Evolutionary conservation across 495 filamentous ascomycete species (phyloP).

Genomic region (Lophiostoma macrostomum): DNA sequence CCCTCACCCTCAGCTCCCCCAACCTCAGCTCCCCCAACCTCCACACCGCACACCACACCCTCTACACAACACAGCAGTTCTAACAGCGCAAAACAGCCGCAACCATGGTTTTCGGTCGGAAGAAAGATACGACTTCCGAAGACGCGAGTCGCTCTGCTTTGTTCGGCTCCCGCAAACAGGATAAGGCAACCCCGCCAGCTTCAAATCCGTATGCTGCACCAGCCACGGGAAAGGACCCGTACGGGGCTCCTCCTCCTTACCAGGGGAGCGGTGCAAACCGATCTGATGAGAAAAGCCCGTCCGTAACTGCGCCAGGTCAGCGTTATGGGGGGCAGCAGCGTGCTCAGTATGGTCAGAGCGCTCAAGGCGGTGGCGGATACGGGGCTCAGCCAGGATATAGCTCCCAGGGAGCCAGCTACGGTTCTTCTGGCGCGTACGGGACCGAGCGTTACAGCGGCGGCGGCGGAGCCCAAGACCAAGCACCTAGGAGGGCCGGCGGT

Average conservation of each 20-base stretch:
- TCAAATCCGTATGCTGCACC: slow-evolving; percentile 39
- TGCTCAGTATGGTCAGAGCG: neutral
- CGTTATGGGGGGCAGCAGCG: slow-evolving; percentile 1
- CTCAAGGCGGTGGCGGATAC: slow-evolving; percentile 9
- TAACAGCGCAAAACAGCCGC: neutral
- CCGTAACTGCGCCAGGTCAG: slow-evolving; percentile 35
- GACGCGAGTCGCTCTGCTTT: slow-evolving; percentile 33
- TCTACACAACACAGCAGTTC: too few species aligned
- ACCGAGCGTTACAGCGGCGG: slow-evolving; percentile 34
- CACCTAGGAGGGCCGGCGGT: slow-evolving; percentile 4
- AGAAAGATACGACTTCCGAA: slow-evolving; percentile 32
- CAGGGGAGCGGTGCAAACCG: slow-evolving; percentile 19
- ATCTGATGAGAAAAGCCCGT: slow-evolving; percentile 38
- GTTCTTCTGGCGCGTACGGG: slow-evolving; percentile 33
- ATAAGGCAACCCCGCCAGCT: slow-evolving; percentile 21
- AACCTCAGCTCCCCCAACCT: neutral
- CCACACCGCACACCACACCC: too few species aligned
- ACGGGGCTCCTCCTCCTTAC: slow-evolving; percentile 30
- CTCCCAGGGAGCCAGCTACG: slow-evolving; percentile 26
- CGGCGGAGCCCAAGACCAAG: neutral
- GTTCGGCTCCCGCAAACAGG: slow-evolving; percentile 36
- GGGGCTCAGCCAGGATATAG: slow-evolving; percentile 14
- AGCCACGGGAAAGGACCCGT: slow-evolving; percentile 23
- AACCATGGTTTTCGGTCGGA: slow-evolving; percentile 37
- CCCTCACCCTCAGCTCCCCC: neutral